Conservation (phyloP, 2,329 filamentous ascomycete genomes). For the Dactylella cylindrospora region DNA sequence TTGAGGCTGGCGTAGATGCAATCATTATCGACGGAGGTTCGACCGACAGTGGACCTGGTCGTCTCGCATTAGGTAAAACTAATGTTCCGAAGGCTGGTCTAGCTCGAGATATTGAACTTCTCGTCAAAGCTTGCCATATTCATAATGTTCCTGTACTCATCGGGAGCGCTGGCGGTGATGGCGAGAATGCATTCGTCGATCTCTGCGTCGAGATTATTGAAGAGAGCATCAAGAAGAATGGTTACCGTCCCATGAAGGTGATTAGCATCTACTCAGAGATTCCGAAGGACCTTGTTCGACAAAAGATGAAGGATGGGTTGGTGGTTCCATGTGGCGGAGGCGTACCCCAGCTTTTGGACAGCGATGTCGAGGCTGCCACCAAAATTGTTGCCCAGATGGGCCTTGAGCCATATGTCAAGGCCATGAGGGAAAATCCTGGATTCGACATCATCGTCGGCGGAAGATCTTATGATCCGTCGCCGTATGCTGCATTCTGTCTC, state of each 20-base stretch:
- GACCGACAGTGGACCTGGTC: slow-evolving; percentile 53
- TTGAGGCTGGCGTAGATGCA: slow-evolving; percentile 46
- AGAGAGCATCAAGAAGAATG: slow-evolving; percentile 50
- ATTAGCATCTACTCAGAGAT: slow-evolving; percentile 54
- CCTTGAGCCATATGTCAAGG: slow-evolving; percentile 54
- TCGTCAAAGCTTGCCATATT: slow-evolving; percentile 43
- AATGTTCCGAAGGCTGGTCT: slow-evolving; percentile 35
- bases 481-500: slow-evolving; percentile 53
- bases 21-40: slow-evolving; percentile 52
- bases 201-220: slow-evolving; percentile 53
- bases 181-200: slow-evolving; percentile 55
- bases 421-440: slow-evolving; percentile 50
- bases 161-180: slow-evolving; percentile 55
- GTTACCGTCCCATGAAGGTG: slow-evolving; percentile 48
- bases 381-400: slow-evolving; percentile 57
- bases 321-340: slow-evolving; percentile 53
- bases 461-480: slow-evolving; percentile 52
- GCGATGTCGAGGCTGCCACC: slow-evolving; percentile 52
- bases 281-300: slow-evolving; percentile 50
- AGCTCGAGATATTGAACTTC: slow-evolving; percentile 36
- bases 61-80: slow-evolving; percentile 52
- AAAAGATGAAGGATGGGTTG: slow-evolving; percentile 49
- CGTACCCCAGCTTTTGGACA: slow-evolving; percentile 53
- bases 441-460: slow-evolving; percentile 58
- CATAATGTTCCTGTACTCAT: slow-evolving; percentile 45